phyloP scores from a whole-genome alignment of 2,329 filamentous ascomycete genomes.

The Myotisia sp. region DNA sequence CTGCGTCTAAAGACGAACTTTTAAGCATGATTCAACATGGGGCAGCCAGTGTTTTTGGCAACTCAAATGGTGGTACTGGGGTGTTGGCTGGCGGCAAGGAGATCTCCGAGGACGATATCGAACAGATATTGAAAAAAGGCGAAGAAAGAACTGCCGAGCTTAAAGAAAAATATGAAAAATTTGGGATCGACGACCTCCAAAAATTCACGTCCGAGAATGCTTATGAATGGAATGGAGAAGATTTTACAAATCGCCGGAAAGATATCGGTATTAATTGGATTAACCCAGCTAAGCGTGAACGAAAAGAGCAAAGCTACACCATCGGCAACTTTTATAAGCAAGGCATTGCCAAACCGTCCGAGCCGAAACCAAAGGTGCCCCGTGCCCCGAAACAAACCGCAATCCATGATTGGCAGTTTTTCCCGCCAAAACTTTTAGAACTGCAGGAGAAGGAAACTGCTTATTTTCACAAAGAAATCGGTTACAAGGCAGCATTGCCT shows the following conservation, averaged over 20 bases:
- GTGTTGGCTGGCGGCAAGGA: slow-evolving; percentile 48
- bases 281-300: slow-evolving; percentile 93
- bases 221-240: slow-evolving; percentile 98
- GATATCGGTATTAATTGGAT: slow-evolving; percentile 93
- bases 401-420: slow-evolving; percentile 96
- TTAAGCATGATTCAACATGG: slow-evolving; percentile 98
- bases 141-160: slow-evolving; percentile 80
- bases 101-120: slow-evolving; percentile 78
- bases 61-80: slow-evolving; percentile 49
- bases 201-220: slow-evolving; percentile 96
- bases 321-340: slow-evolving; percentile 98
- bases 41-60: slow-evolving; percentile 84
- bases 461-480: slow-evolving; percentile 88
- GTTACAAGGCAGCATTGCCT: slow-evolving; percentile 79
- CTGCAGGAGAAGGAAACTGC: slow-evolving; percentile 94
- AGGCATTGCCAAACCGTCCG: slow-evolving; percentile 62
- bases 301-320: slow-evolving; percentile 94
- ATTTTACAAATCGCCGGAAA: slow-evolving; percentile 83
- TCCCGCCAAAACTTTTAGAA: slow-evolving; percentile 67
- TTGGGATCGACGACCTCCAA: slow-evolving; percentile 90
- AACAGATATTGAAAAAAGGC: slow-evolving; percentile 70
- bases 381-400: slow-evolving; percentile 82
- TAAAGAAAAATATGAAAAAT: slow-evolving; percentile 88
- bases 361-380: slow-evolving; percentile 89
- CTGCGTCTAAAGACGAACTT: slow-evolving; percentile 89